Conservation (phyloP, 108 stramenopile species). For the Skeletonema costatum region DNA sequence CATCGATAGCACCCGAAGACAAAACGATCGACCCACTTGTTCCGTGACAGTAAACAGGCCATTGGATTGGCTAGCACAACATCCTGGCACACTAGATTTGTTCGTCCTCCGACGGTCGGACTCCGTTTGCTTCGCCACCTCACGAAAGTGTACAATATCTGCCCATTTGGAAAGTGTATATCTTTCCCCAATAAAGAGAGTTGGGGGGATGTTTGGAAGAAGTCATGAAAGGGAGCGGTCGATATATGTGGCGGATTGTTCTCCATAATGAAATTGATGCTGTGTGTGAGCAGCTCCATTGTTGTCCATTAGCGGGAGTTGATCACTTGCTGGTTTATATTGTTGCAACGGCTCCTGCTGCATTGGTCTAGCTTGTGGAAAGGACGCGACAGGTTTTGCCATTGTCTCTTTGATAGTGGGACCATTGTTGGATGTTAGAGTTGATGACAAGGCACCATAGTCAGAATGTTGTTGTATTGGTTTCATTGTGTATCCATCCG, state of each 20-base stretch:
- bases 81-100: slow-evolving; percentile 9
- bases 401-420: background rate
- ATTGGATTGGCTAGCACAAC: slow-evolving; percentile 29
- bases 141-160: background rate
- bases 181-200: slow-evolving; percentile 7
- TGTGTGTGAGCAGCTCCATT: slow-evolving; percentile 20
- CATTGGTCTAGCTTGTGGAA: background rate
- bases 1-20: slow-evolving; percentile 84
- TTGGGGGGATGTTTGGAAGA: slow-evolving; percentile 9
- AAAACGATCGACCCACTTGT: slow-evolving; percentile 61
- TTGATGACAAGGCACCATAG: background rate
- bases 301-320: background rate
- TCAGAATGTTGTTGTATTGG: background rate
- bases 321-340: background rate
- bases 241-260: background rate
- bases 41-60: slow-evolving; percentile 13
- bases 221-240: background rate
- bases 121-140: slow-evolving; percentile 13
- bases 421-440: background rate
- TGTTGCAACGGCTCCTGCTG: background rate
- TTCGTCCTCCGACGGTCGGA: slow-evolving; percentile 17
- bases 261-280: slow-evolving; percentile 32
- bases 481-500: background rate
- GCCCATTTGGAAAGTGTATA: background rate
- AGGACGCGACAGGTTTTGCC: background rate